Base-by-base conservation (phyloP, 2,329 filamentous ascomycete genomes). In the Penicillium sp. region DNA sequence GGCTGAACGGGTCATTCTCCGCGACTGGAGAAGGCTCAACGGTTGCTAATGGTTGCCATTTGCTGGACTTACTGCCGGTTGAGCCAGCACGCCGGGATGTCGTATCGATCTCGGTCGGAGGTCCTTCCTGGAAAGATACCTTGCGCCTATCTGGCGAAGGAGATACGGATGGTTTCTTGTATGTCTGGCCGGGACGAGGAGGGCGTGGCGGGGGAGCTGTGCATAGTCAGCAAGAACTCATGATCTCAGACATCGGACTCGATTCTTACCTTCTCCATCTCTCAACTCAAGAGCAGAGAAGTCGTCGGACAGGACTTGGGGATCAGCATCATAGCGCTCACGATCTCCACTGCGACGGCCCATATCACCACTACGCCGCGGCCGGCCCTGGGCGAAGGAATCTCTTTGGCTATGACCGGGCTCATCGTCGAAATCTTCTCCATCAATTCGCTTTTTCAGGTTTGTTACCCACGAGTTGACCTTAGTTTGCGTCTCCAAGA, bases 1-100 rank as follows among this genome's bases (percentile, higher is more conserved):
- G 79, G 64, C 90, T 96, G 73, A 99, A 99, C 0, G 93, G 93
- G 65, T 99, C 93, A 62, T 95, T 92, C 60, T 97, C 90, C 14
- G 81, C 79, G 54, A 95, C 87, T 12, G 92, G 91, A 55, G 82
- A 86, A 1, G 91, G 89, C 56, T 95, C 88, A 12, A 96, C 83
- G 0, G 86, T 80, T 11, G 91, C 89, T 60, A 99, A 75, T 9
- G 93, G 92, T 71, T 99, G 92, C 93, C 93, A 99, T 75, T 99
- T 99, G 80, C 91, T 96, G 38, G 81, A 72, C 74, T 90, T 93
- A 57, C 75, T 72, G 40, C 77, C 76, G n/a, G 63, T 60, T 4
- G 67, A 63, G 40, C 75, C 68, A 59, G 71, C 65, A 77, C 82
- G 70, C 78, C 83, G 58, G 75, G 75, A 25, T 71, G 77, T 44